Conservation (phyloP, 2,329 filamentous ascomycete species). For the Sclerotinia subarctica region DNA sequence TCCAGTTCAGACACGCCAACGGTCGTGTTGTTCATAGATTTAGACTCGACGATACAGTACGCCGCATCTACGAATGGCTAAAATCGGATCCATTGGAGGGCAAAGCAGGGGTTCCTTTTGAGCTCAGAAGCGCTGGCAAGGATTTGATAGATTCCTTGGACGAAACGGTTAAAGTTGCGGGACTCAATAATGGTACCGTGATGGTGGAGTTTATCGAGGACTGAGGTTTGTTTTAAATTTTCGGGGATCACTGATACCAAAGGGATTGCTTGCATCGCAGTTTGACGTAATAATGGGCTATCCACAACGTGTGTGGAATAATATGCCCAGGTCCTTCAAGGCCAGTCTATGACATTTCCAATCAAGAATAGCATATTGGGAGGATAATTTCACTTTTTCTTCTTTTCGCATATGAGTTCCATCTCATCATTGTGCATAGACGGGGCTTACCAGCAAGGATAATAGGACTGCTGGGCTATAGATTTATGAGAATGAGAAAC, state of each 20-base stretch:
- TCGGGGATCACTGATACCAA: slow-evolving; percentile 11
- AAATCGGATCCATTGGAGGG: slow-evolving; percentile 83
- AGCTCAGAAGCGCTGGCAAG: slow-evolving; percentile 82
- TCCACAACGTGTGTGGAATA: not conserved
- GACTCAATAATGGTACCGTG: slow-evolving; percentile 87
- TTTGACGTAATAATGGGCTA: slow-evolving; percentile 11
- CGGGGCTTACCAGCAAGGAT: not conserved
- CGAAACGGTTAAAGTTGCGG: slow-evolving; percentile 72
- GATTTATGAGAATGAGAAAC: slow-evolving; percentile 3
- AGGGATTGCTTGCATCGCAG: slow-evolving; percentile 4
- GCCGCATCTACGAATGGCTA: slow-evolving; percentile 91
- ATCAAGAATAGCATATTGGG: not conserved
- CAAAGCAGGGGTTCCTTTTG: slow-evolving; percentile 75
- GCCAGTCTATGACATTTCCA: not conserved
- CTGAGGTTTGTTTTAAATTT: slow-evolving; percentile 21
- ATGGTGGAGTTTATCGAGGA: slow-evolving; percentile 85
- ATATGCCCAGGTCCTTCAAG: not conserved
- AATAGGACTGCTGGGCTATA: slow-evolving; percentile 7
- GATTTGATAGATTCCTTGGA: slow-evolving; percentile 78
- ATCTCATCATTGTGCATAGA: slow-evolving; percentile 12
- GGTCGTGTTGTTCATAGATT: slow-evolving; percentile 89
- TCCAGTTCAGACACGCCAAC: slow-evolving; percentile 85
- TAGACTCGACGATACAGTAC: slow-evolving; percentile 68
- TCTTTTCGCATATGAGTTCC: not conserved
- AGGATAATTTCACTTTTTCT: not conserved